These are phyloP conservation scores for Cymbidium sinense DNA, from an alignment of 106 monocot species.

Conservation along the genomic window DNA sequence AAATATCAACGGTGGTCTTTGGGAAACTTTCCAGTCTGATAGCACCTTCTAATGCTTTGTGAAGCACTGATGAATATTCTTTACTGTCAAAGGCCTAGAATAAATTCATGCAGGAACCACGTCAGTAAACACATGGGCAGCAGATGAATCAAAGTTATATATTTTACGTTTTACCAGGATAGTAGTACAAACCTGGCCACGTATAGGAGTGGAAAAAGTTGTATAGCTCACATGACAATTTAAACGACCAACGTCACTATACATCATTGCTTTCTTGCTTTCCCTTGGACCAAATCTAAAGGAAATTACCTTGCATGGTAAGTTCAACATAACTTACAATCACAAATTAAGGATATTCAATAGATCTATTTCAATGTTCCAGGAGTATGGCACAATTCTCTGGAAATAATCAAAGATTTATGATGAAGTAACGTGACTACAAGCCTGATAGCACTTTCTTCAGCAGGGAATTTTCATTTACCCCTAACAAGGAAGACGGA, in stretches of 20 bases:
- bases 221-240: slow-evolving; percentile 91
- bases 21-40: slow-evolving; percentile 81
- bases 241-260: slow-evolving; percentile 73
- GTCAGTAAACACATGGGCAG: not conserved
- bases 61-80: slow-evolving; percentile 80
- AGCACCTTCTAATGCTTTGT: slow-evolving; percentile 92
- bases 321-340: not conserved
- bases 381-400: not conserved
- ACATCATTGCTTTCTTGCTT: slow-evolving; percentile 98
- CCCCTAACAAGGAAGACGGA: not conserved
- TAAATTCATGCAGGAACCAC: not conserved
- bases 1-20: slow-evolving; percentile 96
- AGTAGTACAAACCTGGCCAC: slow-evolving; percentile 54
- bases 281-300: slow-evolving; percentile 94
- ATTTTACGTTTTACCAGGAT: not conserved
- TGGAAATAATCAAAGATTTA: not conserved
- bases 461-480: not conserved
- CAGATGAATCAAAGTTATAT: not conserved
- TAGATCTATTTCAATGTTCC: not conserved
- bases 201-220: slow-evolving; percentile 66
- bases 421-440: no score
- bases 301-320: not conserved
- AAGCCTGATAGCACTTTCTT: not conserved
- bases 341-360: not conserved
- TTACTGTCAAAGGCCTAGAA: slow-evolving; percentile 74